Conservation (phyloP, 192 early-diverging fungal genomes). For the Chytriomyces confervae region DNA sequence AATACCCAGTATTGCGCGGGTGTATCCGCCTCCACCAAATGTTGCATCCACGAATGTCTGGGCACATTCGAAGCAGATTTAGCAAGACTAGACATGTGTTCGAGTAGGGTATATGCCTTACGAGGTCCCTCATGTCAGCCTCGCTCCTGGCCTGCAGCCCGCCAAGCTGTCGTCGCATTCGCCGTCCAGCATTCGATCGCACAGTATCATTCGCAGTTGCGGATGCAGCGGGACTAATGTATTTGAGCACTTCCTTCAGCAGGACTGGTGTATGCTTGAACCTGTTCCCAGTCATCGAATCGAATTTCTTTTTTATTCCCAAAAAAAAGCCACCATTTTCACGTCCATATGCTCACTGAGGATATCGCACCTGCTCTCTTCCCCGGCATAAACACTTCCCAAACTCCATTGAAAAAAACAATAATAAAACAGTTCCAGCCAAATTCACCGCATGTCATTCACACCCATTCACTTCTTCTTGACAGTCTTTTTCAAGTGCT, state of each 20-base stretch:
- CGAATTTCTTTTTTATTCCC: too few species aligned
- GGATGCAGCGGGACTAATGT: constrained; percentile 41
- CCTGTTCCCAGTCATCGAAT: too few species aligned
- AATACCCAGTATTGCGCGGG: constrained; percentile 65
- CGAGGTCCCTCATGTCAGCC: constrained; percentile 17
- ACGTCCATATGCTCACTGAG: too few species aligned
- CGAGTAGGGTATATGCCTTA: neutral
- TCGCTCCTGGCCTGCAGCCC: neutral
- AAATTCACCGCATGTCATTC: neutral
- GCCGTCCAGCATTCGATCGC: too few species aligned
- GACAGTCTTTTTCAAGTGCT: constrained; percentile 30
- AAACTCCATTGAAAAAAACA: too few species aligned
- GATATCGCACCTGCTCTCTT: too few species aligned
- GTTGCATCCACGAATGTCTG: constrained; percentile 70
- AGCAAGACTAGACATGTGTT: neutral
- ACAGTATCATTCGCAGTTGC: neutral
- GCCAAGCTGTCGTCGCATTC: too few species aligned
- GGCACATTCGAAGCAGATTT: neutral
- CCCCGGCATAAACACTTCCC: too few species aligned
- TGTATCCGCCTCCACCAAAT: constrained; percentile 79
- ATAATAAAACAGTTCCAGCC: too few species aligned
- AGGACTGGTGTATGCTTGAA: constrained; percentile 59
- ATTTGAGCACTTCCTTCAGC: constrained; percentile 49
- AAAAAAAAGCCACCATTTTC: too few species aligned
- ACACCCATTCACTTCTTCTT: constrained; percentile 23